Conservation (phyloP, 768 basidiomycete genomes). For the Zangia roseola region DNA sequence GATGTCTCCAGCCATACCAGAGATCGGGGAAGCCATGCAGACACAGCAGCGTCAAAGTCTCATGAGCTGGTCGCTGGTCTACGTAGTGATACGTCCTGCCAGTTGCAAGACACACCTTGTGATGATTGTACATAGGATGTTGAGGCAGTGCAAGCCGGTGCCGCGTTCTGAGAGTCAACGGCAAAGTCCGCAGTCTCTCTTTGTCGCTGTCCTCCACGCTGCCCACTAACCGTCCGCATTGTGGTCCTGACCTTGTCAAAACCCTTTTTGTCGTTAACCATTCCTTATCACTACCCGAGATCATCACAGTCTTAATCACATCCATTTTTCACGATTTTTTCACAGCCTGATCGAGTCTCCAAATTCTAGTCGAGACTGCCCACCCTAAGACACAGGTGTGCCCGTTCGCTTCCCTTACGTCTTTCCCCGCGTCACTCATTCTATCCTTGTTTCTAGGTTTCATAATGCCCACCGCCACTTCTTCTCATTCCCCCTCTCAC, state of each 20-base stretch:
- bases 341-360: constrained; percentile 20
- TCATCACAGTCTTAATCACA: neutral
- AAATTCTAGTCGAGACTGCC: constrained; percentile 22
- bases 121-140: constrained; percentile 35
- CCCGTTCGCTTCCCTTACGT: constrained; percentile 22
- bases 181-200: constrained; percentile 29
- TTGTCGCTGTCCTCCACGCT: constrained; percentile 30
- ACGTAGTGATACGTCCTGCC: constrained; percentile 69
- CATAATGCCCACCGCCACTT: constrained; percentile 48
- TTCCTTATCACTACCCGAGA: constrained; percentile 19
- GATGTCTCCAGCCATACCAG: constrained; percentile 73
- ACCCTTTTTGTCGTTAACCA: neutral
- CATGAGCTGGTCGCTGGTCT: constrained; percentile 55
- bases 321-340: constrained; percentile 21
- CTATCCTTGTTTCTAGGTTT: constrained; percentile 12
- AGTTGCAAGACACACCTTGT: constrained; percentile 50
- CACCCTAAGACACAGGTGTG: constrained; percentile 36
- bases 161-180: constrained; percentile 25
- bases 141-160: constrained; percentile 24
- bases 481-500: constrained; percentile 34
- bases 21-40: constrained; percentile 81
- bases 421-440: constrained; percentile 20
- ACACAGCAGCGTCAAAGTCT: constrained; percentile 56
- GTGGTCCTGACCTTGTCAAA: constrained; percentile 8
- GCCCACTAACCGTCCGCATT: constrained; percentile 14